These are phyloP conservation scores for Forsythia viridissima DNA, from an alignment of 257 asterid genomes.

Conservation along the genomic window DNA sequence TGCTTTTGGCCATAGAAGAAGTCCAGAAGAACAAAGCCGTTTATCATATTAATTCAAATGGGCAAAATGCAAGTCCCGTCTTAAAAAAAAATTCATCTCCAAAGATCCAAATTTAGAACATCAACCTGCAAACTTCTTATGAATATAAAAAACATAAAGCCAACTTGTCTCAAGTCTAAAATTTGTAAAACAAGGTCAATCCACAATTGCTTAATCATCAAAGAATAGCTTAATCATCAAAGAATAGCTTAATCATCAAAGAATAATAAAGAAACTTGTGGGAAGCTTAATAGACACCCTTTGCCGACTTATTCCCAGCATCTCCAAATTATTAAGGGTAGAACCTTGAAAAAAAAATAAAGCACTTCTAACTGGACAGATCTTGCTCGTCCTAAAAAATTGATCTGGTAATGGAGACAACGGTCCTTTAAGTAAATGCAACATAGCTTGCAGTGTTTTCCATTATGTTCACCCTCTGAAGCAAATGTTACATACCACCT, in stretches of 20 bases:
- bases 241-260: conserved; percentile 26
- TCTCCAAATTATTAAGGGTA: conserved; percentile 24
- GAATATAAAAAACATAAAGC: conserved; percentile 4
- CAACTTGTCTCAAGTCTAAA: conserved; percentile 26
- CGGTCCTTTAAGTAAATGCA: conserved; percentile 24
- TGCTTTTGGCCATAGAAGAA: not conserved
- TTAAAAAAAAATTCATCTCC: conserved; percentile 6
- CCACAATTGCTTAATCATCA: conserved; percentile 27
- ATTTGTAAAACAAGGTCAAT: conserved; percentile 14
- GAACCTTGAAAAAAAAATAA: conserved; percentile 22
- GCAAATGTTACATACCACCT: conserved; percentile 21
- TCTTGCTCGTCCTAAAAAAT: conserved; percentile 29
- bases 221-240: no score
- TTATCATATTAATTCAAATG: conserved; percentile 1
- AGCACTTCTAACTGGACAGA: conserved; percentile 7
- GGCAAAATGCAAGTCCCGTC: conserved; percentile 13
- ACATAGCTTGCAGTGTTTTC: conserved; percentile 31
- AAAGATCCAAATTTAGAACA: conserved; percentile 9
- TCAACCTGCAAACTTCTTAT: conserved; percentile 11
- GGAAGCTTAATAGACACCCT: conserved; percentile 18
- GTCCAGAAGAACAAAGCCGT: conserved; percentile 9
- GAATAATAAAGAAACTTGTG: conserved; percentile 18
- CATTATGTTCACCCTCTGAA: conserved; percentile 32
- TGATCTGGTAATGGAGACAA: conserved; percentile 10
- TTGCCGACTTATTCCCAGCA: conserved; percentile 15